Evolutionary conservation across 805 yeast species (phyloP).

Genomic region (Cyberlindnera sargentensis): DNA sequence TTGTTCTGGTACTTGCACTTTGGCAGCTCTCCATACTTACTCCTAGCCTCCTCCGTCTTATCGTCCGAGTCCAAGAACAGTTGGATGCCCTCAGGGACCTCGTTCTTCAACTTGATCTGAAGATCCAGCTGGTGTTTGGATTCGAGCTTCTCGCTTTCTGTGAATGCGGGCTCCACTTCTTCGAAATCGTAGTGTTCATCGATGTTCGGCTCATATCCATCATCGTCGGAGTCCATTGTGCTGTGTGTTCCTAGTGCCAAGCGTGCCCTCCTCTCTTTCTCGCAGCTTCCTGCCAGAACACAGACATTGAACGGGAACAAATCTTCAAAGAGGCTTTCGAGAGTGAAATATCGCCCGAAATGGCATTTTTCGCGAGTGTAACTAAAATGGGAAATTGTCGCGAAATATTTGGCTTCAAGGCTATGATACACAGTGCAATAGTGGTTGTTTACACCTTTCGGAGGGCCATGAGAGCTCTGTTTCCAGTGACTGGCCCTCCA

Average conservation of each 20-base stretch:
- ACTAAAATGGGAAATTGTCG: too few relatives aligned
- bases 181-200: not conserved
- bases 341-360: too few relatives aligned
- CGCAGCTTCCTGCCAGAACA: too few relatives aligned
- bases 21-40: slow-evolving; percentile 47
- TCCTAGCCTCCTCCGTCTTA: slow-evolving; percentile 63
- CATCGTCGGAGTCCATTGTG: not conserved
- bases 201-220: slow-evolving; percentile 11
- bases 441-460: too few relatives aligned
- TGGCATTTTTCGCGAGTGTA: too few relatives aligned
- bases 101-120: slow-evolving; percentile 13
- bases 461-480: too few relatives aligned
- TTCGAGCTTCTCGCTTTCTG: slow-evolving; percentile 14
- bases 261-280: not conserved
- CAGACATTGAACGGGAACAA: too few relatives aligned
- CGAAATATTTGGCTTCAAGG: too few relatives aligned
- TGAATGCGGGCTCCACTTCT: slow-evolving; percentile 12
- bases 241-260: not conserved
- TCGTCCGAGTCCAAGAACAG: slow-evolving; percentile 36
- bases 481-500: too few relatives aligned
- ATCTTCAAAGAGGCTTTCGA: too few relatives aligned
- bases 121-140: slow-evolving; percentile 14
- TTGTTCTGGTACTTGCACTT: slow-evolving; percentile 59
- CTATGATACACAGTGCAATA: too few relatives aligned
- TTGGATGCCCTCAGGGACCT: slow-evolving; percentile 15